Evolutionary conservation across 164 flowering plant genomes (phyloP), one percentile per base, ranked within the genome.

Genomic region (Echeveria elegans): DNA sequence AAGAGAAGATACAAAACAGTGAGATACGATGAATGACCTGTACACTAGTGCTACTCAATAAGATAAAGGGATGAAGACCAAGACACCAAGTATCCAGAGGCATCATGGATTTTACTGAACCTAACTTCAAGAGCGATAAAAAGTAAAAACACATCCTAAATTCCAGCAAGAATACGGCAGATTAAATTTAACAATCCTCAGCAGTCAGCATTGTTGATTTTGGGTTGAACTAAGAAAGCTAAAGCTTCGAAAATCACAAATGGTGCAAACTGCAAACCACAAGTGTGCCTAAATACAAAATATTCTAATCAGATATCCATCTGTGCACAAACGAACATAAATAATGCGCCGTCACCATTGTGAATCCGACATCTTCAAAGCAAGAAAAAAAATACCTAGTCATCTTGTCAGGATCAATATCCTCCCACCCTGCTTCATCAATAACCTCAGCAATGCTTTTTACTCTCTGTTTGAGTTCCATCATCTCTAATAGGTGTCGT

Each of bases 381-480:
- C 30, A 16, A 1, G 47, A 48, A 43, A 18, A 7, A 64, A 71
- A 66, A 38, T 64, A 92, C 98, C 98, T 92, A 66, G 93, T 88
- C 62, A 89, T 68, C 69, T 68, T 66, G 77, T 89, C 99, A 66
- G 96, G 97, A 73, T 89, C 93, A 3, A 85, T 37, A 52, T 75
- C 88, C 37, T 79, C 76, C 97, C 96, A 94, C 63, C 85, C 76
- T 12, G 86, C 81, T 66, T 83, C 89, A 71, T 91, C 96, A 77
- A 91, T 79, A 71, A 85, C 80, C 68, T 88, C 93, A 71, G 74
- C 65, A 45, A 91, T 74, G 59, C 80, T 80, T 74, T 91, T 89
- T 73, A 85, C 74, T 71, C 96, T 85, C 72, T 85, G 90, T 75
- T 83, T 88, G 71, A 80, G 86, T 78, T 94, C 99, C 65, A 91